Base-by-base conservation (phyloP, 1,139 yeast species). In the Cylindricascospora bacillispora region DNA sequence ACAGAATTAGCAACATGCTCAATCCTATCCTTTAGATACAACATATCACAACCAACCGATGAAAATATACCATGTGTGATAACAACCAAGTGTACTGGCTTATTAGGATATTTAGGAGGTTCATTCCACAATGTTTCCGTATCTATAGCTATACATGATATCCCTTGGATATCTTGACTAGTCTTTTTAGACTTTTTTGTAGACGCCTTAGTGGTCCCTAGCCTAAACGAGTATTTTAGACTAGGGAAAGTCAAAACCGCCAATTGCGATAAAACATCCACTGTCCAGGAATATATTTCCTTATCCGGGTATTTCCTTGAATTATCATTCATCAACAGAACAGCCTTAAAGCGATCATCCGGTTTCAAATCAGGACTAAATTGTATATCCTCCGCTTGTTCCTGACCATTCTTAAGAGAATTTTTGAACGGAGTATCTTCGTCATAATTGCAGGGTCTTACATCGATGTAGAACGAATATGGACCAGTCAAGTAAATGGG, bases 51-150 rank as follows among this genome's bases (percentile, higher is more conserved):
- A 13, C 75, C 68, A 7, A 69, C 62, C 40, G 73, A 73, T 1
- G 80, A 71, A 40, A 73, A 77, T n/a, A 74, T 59, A 1, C 82
- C 82, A 47, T 74, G 82, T 1, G 80, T 73, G 11, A 73, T 37
- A 3, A 73, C 56, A 13, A 73, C 79, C 35, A 74, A 51, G 49
- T 74, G 82, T 2, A 68, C 67, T 0, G 76, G 75, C 28, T 53
- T 56, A 1, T 52, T 41, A 2, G 63, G 58, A 25, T 48, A 43
- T 22, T 47, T 52, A 2, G 78, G 77, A 0, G 60, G 59, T 10
- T 40, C 29, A 26, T 43, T 62, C 80, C 81, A 74, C 30, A 74
- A 44, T 25, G 64, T 67, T n/a, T 58, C 39, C 0, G 78, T 70
- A 39, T 67, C 70, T 35, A 57, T 56, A 26, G 55, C 57, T 13